Evolutionary conservation across 2,329 filamentous ascomycete species (phyloP).

Genomic region (Aspergillus quadricinctus): DNA sequence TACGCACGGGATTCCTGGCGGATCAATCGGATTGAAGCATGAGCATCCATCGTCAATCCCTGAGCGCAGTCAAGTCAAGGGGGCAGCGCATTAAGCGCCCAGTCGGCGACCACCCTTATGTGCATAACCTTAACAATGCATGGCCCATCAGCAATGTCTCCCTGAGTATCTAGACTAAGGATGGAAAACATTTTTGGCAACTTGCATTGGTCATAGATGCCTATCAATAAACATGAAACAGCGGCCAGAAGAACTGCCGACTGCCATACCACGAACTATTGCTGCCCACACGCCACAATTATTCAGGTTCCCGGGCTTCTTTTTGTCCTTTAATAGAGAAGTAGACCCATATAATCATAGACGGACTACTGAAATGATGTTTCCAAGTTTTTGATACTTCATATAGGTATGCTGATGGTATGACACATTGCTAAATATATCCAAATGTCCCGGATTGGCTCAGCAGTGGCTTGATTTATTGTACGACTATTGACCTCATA

Average conservation of each 20-base stretch:
- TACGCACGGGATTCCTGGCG: too few relatives aligned
- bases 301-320: background rate
- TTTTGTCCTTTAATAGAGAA: background rate
- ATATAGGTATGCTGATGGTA: background rate
- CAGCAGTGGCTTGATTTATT: background rate
- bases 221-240: background rate
- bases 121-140: too few relatives aligned
- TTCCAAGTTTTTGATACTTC: too few relatives aligned
- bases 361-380: too few relatives aligned
- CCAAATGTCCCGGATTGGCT: background rate
- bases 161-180: too few relatives aligned
- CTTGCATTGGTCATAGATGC: background rate
- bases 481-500: background rate
- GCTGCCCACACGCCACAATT: background rate
- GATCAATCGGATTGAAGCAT: background rate
- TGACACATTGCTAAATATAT: background rate
- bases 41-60: too few relatives aligned
- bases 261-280: background rate
- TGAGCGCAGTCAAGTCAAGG: too few relatives aligned
- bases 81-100: background rate
- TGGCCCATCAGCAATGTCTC: too few relatives aligned
- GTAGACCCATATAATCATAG: too few relatives aligned
- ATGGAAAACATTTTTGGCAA: too few relatives aligned
- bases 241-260: background rate
- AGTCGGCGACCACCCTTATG: background rate